Conservation (phyloP, 2,329 filamentous ascomycete species). For the Cladophialophora bantiana region DNA sequence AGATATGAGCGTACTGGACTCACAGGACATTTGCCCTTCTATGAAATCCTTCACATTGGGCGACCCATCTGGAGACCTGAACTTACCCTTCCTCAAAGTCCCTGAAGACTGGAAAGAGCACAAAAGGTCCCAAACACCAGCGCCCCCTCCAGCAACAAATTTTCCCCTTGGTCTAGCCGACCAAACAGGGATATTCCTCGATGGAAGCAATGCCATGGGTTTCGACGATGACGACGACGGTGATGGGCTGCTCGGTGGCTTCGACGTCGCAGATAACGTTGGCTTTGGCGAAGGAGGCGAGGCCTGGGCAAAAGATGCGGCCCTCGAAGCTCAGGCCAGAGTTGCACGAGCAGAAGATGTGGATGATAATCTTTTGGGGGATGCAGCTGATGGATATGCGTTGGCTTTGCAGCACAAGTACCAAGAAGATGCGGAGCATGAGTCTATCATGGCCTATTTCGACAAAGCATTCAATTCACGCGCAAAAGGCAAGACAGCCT, state of each 20-base stretch:
- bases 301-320: conserved; percentile 90
- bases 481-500: conserved; percentile 71
- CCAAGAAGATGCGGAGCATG: conserved; percentile 70
- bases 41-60: conserved; percentile 93
- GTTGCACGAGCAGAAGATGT: conserved; percentile 67
- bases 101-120: conserved; percentile 83
- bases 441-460: conserved; percentile 97
- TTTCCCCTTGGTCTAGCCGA: conserved; percentile 60
- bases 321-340: conserved; percentile 82
- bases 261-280: conserved; percentile 69
- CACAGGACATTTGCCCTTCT: conserved; percentile 92
- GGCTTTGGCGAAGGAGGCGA: conserved; percentile 96
- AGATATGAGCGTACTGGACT: conserved; percentile 75
- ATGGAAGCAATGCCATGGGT: conserved; percentile 82
- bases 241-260: conserved; percentile 69
- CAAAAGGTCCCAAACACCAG: conserved; percentile 51
- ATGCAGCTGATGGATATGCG: conserved; percentile 73
- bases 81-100: conserved; percentile 90
- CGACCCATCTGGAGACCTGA: conserved; percentile 80
- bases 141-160: conserved; percentile 25
- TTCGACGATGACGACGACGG: conserved; percentile 83
- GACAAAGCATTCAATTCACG: conserved; percentile 80
- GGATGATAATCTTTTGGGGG: conserved; percentile 61
- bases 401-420: conserved; percentile 78
- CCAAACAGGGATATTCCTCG: conserved; percentile 80